Evolutionary conservation across 306 rosid species (phyloP).

Genomic region (barrel medic (Medicago truncatula)): MtrunA17r5.0-ANR NC_053045.1:64318501-64319000

Average conservation of each 20-base stretch:
- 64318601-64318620: constrained; percentile 56
- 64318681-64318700: constrained; percentile 55
- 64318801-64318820: constrained; percentile 80
- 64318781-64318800: constrained; percentile 63
- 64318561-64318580: constrained; percentile 61
- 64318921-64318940: constrained; percentile 64
- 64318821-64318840: constrained; percentile 81
- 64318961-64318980: constrained; percentile 55
- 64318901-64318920: constrained; percentile 56
- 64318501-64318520: constrained; percentile 70
- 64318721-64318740: constrained; percentile 63
- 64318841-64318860: constrained; percentile 72
- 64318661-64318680: constrained; percentile 58
- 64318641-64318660: constrained; percentile 69
- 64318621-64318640: constrained; percentile 52
- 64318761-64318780: constrained; percentile 58
- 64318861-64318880: constrained; percentile 75
- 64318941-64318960: constrained; percentile 57
- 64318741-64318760: constrained; percentile 60
- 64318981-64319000: constrained; percentile 46
- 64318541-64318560: constrained; percentile 51
- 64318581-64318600: constrained; percentile 69
- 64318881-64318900: constrained; percentile 78
- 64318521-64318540: constrained; percentile 57
- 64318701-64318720: constrained; percentile 50